Evolutionary conservation across 352 stramenopile genomes (phyloP), one percentile per base, ranked within the genome.

Genomic region (Aphanomyces euteiches): DNA sequence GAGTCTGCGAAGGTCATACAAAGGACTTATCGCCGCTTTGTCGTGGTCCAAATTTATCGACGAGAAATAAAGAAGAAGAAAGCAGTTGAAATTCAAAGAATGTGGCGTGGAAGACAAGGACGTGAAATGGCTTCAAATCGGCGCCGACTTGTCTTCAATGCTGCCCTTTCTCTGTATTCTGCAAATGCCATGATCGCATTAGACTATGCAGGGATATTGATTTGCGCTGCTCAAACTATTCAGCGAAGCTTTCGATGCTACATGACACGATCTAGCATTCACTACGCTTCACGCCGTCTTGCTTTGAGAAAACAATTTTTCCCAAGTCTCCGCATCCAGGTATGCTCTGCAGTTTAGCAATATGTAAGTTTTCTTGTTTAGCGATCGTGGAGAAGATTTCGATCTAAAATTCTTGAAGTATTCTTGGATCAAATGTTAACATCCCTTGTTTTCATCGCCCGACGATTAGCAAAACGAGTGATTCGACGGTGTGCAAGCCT

Each of bases 381-480:
- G 64, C 43, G 54, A 17, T 61, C 64, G 1, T 70, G 64, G 64
- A n/a, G 17, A 19, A 5, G n/a, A 7, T 70, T 47, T 47, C 48
- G 54, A 5, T 13, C 15, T 15, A 0, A n/a, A 37, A 17, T 45
- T 37, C n/a, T 70, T 10, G 37, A 21, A 15, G 7, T 2, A 34
- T n/a, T 19, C 5, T 10, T 70, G 45, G 36, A 40, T 2, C 19
- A 37, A 6, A 0, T 70, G 5, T 45, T 70, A 4, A 7, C 34
- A 3, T 36, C 43, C 8, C 40, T 70, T 15, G 53, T 28, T 13
- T 43, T 56, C 4, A 36, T 70, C 12, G 2, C n/a, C 36, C 37
- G 19, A 5, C 48, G 39, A 5, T 36, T 70, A 3, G n/a, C 37
- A 3, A 40, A 17, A 54, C 56, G 47, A 53, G 53, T 40, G 1